phyloP scores from a whole-genome alignment of 208 protist genomes.

The Naegleria lovaniensis region DNA sequence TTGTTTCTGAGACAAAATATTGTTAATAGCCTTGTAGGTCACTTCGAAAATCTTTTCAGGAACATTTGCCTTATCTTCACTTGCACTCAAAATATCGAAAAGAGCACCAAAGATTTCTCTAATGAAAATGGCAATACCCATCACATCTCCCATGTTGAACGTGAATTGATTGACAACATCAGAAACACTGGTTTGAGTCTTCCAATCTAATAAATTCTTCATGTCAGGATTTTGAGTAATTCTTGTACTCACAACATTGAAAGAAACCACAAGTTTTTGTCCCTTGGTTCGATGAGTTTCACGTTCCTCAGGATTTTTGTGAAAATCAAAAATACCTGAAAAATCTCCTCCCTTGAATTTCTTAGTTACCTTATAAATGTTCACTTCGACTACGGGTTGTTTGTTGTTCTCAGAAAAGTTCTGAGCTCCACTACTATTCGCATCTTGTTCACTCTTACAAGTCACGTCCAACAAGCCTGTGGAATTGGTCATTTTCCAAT shows the following conservation, averaged over 20 bases:
- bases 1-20: neutral
- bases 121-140: neutral
- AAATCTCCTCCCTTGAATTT: neutral
- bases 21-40: neutral
- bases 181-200: too few species aligned
- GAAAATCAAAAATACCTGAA: neutral
- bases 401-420: neutral
- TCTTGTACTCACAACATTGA: neutral
- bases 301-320: neutral
- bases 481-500: neutral
- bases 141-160: neutral
- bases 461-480: neutral
- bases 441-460: neutral
- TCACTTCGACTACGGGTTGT: neutral
- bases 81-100: neutral
- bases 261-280: neutral
- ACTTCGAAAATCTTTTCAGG: slow-evolving; percentile 1
- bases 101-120: slow-evolving; percentile 28
- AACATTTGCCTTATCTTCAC: neutral
- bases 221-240: neutral
- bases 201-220: slow-evolving; percentile 22
- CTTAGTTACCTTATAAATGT: neutral
- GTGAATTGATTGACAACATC: neutral
- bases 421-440: too few species aligned
- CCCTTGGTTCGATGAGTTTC: neutral